These are phyloP conservation scores for Lipomyces mesembrius DNA, from an alignment of 805 yeast genomes.

Conservation along the genomic window DNA sequence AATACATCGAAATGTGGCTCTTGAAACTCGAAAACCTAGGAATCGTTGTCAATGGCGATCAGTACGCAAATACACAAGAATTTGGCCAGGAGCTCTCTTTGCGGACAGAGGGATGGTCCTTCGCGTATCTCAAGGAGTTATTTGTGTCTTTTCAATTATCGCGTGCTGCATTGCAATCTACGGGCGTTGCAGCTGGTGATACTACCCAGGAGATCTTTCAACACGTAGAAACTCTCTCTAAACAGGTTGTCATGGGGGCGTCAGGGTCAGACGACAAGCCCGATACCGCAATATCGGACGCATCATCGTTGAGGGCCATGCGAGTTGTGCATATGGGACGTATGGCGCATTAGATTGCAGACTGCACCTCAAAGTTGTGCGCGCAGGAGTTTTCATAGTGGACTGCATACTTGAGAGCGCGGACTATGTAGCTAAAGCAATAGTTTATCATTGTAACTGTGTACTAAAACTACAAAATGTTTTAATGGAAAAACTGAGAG, in stretches of 20 bases:
- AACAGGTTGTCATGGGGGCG: not conserved
- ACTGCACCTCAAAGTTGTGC: no score
- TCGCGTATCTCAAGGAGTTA: slow-evolving; percentile 7
- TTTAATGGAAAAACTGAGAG: no score
- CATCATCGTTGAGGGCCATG: no score
- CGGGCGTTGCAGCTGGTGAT: slow-evolving; percentile 1
- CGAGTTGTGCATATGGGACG: no score
- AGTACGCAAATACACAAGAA: not conserved
- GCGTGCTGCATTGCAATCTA: not conserved
- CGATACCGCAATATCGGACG: no score
- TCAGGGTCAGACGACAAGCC: not conserved
- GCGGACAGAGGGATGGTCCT: slow-evolving; percentile 8
- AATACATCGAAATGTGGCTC: slow-evolving; percentile 2
- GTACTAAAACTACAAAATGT: no score
- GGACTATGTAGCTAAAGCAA: no score
- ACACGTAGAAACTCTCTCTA: not conserved
- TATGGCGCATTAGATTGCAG: no score
- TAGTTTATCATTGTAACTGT: no score
- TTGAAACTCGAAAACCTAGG: slow-evolving; percentile 4
- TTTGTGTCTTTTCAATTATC: slow-evolving; percentile 7
- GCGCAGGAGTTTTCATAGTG: no score
- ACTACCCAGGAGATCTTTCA: not conserved
- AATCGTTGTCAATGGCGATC: not conserved
- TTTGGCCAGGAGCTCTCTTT: not conserved
- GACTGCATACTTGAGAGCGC: no score